Evolutionary conservation across 345 rosid genomes (phyloP), one percentile per base, ranked within the genome.

Genomic region (Corymbia maculata): DNA sequence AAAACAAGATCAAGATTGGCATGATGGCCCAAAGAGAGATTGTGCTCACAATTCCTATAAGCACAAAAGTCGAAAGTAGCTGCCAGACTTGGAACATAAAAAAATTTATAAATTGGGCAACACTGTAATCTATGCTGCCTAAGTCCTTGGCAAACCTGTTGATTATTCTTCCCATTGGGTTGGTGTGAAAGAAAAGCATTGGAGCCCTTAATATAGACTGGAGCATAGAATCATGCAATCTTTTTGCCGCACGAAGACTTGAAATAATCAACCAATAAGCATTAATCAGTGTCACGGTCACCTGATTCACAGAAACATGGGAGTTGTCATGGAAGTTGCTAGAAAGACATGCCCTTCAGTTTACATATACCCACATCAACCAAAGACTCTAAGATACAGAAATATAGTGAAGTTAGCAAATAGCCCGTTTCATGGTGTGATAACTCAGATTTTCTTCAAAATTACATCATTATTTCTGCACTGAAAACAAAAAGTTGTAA

Each of bases 91-190:
- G 97, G 68, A 93, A 93, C 89, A 97, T 92, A 90, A 97, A 96
- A 94, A 92, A 92, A 87, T 97, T 94, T 87, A 96, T 90, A 44
- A 89, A 91, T 89, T 87, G 87, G 64, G 99, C 96, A 55, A 98
- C 97, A 91, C 90, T 93, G 79, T 96, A 92, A 93, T 98, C 99
- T 87, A 98, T 95, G 90, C 94, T 95, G 51, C 99, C 97, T 36
- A 96, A 90, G 92, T 98, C 99, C 94, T 92, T 98, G 4, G 99
- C 95, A 89, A 98, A 98, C 93, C 99, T 94, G 87, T 98, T 98
- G 88, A 98, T 98, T 85, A 98, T 91, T 21, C 98, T 96, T 52
- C 99, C 98, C 30, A 90, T 94, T 90, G 99, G 98, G 90, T 98
- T 98, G 87, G 99, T 95, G 89, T 97, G 96, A 89, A 98, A 98